Conservation (phyloP, 2,329 filamentous ascomycete species). For the Paecilomyces dactylethromorphus region DNA sequence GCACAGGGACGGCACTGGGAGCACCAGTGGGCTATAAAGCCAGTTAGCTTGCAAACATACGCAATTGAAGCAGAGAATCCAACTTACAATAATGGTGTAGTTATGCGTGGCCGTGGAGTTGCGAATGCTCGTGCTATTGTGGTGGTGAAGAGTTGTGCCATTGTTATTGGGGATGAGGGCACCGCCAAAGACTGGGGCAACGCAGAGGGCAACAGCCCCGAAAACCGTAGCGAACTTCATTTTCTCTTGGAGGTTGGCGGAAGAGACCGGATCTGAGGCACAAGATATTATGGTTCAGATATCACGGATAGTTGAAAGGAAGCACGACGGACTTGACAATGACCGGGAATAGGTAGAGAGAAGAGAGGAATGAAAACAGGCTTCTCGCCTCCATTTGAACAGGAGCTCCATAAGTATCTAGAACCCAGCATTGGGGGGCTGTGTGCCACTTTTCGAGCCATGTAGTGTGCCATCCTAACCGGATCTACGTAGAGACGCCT, state of each 20-base stretch:
- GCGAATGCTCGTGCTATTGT: slow-evolving; percentile 1
- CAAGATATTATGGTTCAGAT: background rate
- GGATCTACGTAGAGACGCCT: background rate
- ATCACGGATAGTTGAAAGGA: background rate
- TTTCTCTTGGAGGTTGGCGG: slow-evolving; percentile 3
- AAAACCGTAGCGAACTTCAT: slow-evolving; percentile 23
- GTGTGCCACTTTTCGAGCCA: background rate
- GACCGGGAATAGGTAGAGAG: slow-evolving; percentile 2
- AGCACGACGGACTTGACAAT: background rate
- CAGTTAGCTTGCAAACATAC: background rate
- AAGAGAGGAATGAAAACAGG: background rate
- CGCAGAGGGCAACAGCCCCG: slow-evolving; percentile 15
- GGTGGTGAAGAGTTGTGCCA: slow-evolving; percentile 1
- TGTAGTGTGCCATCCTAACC: background rate
- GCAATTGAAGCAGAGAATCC: background rate
- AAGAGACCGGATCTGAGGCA: background rate
- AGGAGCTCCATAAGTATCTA: background rate
- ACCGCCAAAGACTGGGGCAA: slow-evolving; percentile 13
- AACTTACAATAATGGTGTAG: background rate
- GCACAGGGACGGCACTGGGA: background rate
- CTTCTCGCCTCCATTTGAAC: background rate
- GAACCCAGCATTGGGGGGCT: slow-evolving; percentile 19
- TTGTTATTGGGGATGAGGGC: slow-evolving; percentile 8
- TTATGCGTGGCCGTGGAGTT: background rate
- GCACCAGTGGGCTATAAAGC: background rate